phyloP scores from a whole-genome alignment of 306 rosid genomes.

The peach (Prunus persica) region Prunus_persica_NCBIv2 NC_034009.1:9308501-9309000 shows the following conservation, averaged over 20 bases:
- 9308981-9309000: too few relatives aligned
- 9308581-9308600: constrained; percentile 1
- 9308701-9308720: not conserved
- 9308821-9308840: not conserved
- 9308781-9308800: not conserved
- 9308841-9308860: too few relatives aligned
- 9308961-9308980: too few relatives aligned
- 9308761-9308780: not conserved
- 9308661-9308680: not conserved
- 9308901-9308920: not conserved
- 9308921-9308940: not conserved
- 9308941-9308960: too few relatives aligned
- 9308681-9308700: not conserved
- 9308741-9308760: too few relatives aligned
- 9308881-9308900: too few relatives aligned
- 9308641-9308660: not conserved
- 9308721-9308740: not conserved
- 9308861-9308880: too few relatives aligned
- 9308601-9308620: not conserved
- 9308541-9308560: constrained; percentile 40
- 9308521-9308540: constrained; percentile 30
- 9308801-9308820: not conserved
- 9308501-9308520: not conserved
- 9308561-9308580: not conserved
- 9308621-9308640: not conserved